These are phyloP conservation scores for Aspergillus homomorphus DNA, from an alignment of 495 filamentous ascomycete genomes.

Conservation along the genomic window DNA sequence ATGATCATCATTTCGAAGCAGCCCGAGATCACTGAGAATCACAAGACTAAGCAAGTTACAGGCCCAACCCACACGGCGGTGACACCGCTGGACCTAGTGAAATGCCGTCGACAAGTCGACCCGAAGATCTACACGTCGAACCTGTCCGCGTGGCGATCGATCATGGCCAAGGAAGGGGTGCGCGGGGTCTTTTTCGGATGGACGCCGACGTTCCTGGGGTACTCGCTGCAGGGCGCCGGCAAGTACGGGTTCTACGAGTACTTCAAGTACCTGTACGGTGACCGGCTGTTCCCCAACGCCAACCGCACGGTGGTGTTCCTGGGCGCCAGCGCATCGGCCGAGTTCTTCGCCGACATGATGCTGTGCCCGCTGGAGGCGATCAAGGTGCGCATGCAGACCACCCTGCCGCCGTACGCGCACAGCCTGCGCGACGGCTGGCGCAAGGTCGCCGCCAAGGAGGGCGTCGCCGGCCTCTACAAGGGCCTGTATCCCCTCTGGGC, in stretches of 20 bases:
- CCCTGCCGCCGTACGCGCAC: constrained; percentile 61
- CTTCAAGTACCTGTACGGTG: constrained; percentile 71
- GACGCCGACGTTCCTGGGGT: constrained; percentile 67
- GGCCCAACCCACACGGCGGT: constrained; percentile 58
- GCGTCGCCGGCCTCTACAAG: constrained; percentile 60
- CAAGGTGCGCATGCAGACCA: constrained; percentile 73
- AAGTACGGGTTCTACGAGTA: constrained; percentile 76
- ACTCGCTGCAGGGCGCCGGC: constrained; percentile 71
- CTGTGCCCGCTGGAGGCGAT: constrained; percentile 68
- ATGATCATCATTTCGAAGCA: no score
- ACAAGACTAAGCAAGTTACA: constrained; percentile 6
- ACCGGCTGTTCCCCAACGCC: constrained; percentile 56
- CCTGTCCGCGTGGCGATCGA: constrained; percentile 61
- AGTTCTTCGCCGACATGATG: constrained; percentile 67
- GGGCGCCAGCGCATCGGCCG: constrained; percentile 61
- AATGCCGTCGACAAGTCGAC: constrained; percentile 72
- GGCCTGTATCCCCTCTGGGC: constrained; percentile 69
- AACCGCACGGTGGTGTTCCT: constrained; percentile 65
- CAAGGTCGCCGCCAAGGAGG: constrained; percentile 59
- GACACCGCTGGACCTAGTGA: constrained; percentile 62
- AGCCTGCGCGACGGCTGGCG: constrained; percentile 61
- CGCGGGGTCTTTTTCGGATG: constrained; percentile 72
- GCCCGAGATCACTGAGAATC: no score
- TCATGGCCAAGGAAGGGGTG: constrained; percentile 61
- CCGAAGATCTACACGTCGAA: constrained; percentile 68